A percentile compares a stretch with the other conserved stretches of the same genome.
Evolutionary conservation across 441 rosid genomes (phyloP).

Genomic region (Theobroma grandiflorum): DNA sequence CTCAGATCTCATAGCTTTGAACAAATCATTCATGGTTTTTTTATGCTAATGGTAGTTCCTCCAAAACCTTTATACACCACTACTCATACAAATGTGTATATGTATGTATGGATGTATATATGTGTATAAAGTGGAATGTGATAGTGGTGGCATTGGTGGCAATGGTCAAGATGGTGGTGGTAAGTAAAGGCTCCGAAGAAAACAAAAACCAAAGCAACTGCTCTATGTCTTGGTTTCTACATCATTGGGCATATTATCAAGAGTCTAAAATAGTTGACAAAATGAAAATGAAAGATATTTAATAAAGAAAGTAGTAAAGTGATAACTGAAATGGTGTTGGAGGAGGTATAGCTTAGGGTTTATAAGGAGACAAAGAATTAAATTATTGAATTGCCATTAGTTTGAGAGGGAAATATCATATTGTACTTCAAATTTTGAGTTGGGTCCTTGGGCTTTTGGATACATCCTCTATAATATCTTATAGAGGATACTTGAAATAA

Average conservation of each 20-base stretch:
- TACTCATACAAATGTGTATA: too few relatives aligned
- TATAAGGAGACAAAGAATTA: conserved; percentile 10
- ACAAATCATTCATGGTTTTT: conserved; percentile 32
- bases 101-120: too few relatives aligned
- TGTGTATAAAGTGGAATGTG: neutral
- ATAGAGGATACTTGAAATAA: too few relatives aligned
- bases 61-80: too few relatives aligned
- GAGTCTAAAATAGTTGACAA: neutral
- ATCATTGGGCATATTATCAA: conserved; percentile 31
- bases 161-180: neutral
- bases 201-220: conserved; percentile 33
- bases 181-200: neutral
- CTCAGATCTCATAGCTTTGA: conserved; percentile 55
- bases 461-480: too few relatives aligned
- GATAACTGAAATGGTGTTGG: neutral
- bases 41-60: conserved; percentile 24
- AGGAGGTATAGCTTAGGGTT: conserved; percentile 21
- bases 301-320: neutral
- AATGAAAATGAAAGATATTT: neutral
- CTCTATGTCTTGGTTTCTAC: conserved; percentile 31
- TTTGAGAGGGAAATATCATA: neutral
- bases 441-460: too few relatives aligned
- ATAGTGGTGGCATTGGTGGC: neutral
- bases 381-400: conserved; percentile 30
- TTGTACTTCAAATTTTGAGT: too few relatives aligned